phyloP scores from a whole-genome alignment of 1,139 yeast species.

The Pichiaceae sp. region DNA sequence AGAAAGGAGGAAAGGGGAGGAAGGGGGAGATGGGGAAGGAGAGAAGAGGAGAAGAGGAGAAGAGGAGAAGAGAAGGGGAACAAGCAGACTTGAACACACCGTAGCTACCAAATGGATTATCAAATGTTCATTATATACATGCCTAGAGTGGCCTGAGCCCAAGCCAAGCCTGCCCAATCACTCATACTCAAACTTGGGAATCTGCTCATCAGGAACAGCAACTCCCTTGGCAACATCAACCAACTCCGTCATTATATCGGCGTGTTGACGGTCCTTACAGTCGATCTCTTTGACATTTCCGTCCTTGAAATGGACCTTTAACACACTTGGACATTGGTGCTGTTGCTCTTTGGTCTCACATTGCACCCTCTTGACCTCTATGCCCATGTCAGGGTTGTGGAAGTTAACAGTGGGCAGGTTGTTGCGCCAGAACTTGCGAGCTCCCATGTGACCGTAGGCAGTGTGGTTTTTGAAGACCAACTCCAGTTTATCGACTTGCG shows the following conservation, averaged over 20 bases:
- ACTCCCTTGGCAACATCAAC: constrained; percentile 28
- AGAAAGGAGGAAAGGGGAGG: too few relatives aligned
- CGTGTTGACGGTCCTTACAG: constrained; percentile 29
- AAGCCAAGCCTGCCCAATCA: too few relatives aligned
- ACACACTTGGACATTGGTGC: constrained; percentile 35
- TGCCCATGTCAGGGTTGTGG: constrained; percentile 65
- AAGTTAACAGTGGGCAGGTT: constrained; percentile 72
- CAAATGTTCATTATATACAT: too few relatives aligned
- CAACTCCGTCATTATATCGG: constrained; percentile 31
- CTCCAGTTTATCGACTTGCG: constrained; percentile 29
- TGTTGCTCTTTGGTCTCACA: constrained; percentile 34
- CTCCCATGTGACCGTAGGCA: constrained; percentile 44
- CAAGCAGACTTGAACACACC: too few relatives aligned
- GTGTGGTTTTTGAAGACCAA: constrained; percentile 37
- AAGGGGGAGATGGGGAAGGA: too few relatives aligned
- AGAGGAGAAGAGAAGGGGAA: too few relatives aligned
- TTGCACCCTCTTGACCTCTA: constrained; percentile 50
- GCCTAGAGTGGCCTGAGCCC: too few relatives aligned
- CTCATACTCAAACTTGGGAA: too few relatives aligned
- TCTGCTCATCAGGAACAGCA: constrained; percentile 25
- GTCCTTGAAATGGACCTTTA: constrained; percentile 25
- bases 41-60: too few relatives aligned
- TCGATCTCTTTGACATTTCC: constrained; percentile 28
- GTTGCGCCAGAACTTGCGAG: constrained; percentile 58
- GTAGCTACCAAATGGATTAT: too few relatives aligned